Evolutionary conservation across 2,329 filamentous ascomycete genomes (phyloP).

Genomic region (Colletotrichum sp.): DNA sequence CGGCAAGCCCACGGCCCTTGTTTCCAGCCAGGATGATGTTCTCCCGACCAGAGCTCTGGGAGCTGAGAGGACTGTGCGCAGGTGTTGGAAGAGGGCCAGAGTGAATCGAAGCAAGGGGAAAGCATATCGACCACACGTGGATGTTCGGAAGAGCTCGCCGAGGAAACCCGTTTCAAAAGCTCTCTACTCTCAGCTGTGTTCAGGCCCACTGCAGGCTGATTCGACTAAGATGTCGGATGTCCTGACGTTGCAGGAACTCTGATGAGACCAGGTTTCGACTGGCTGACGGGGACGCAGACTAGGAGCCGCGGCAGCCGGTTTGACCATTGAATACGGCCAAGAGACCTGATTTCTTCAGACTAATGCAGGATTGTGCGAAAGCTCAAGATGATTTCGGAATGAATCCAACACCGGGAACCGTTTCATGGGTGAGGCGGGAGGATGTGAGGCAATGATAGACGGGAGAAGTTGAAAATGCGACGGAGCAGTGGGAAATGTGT

Average conservation of each 20-base stretch:
- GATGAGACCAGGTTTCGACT: slow-evolving; percentile 8
- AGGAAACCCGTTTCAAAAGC: not conserved
- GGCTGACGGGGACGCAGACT: not conserved
- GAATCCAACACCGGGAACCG: not conserved
- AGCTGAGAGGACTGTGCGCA: not conserved
- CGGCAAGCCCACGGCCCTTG: not conserved
- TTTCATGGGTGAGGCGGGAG: not conserved
- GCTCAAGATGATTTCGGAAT: not conserved
- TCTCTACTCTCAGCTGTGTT: not conserved
- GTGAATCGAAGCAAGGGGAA: not conserved
- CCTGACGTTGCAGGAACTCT: slow-evolving; percentile 1
- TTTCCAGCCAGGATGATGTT: not conserved
- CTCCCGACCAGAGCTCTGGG: not conserved
- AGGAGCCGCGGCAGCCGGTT: not conserved
- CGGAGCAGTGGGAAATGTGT: not conserved
- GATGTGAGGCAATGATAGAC: not conserved
- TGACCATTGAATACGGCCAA: not conserved
- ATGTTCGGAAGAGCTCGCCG: not conserved
- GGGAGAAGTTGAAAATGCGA: not conserved
- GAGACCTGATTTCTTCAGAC: not conserved
- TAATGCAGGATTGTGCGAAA: not conserved
- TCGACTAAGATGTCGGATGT: slow-evolving; percentile 1
- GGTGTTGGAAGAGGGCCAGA: not conserved
- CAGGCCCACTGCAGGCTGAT: not conserved
- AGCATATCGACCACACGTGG: not conserved